phyloP scores from a whole-genome alignment of 225 moss, liverwort and hornwort genomes.

The Marchantia paleacea region DNA sequence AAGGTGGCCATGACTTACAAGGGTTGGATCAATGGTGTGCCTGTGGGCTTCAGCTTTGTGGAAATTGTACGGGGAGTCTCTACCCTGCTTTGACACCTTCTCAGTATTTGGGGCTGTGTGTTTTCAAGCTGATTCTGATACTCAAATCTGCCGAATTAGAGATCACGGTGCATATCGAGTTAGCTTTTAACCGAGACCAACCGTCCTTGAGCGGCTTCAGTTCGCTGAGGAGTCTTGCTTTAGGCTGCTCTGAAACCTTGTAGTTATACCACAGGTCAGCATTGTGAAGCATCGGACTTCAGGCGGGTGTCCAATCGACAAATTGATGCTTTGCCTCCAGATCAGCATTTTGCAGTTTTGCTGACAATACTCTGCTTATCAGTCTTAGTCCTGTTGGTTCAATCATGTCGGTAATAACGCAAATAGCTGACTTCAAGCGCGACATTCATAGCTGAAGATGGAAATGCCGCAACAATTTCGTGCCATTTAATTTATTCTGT shows the following conservation, averaged over 20 bases:
- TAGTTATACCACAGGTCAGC: not conserved
- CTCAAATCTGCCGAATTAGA: not conserved
- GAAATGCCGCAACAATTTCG: too few relatives aligned
- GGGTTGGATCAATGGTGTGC: slow-evolving; percentile 30
- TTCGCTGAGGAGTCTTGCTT: not conserved
- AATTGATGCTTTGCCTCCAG: not conserved
- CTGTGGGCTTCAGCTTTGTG: slow-evolving; percentile 23
- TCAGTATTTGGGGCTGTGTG: not conserved
- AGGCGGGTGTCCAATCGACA: not conserved
- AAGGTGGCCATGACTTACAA: slow-evolving; percentile 32
- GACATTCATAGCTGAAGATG: not conserved
- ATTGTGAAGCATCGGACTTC: not conserved
- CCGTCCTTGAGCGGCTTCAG: not conserved
- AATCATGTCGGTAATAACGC: not conserved
- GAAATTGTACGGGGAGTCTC: slow-evolving; percentile 35
- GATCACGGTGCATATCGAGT: not conserved
- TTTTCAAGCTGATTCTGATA: not conserved
- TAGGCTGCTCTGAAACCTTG: not conserved
- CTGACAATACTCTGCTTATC: not conserved
- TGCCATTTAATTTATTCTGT: too few relatives aligned
- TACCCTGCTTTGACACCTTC: slow-evolving; percentile 4
- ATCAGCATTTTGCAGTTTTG: not conserved
- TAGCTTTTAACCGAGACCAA: not conserved
- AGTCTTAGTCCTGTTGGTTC: not conserved
- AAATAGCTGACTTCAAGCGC: not conserved